Conservation (phyloP, 352 stramenopile genomes). For the Pythium pyrilobum region DNA sequence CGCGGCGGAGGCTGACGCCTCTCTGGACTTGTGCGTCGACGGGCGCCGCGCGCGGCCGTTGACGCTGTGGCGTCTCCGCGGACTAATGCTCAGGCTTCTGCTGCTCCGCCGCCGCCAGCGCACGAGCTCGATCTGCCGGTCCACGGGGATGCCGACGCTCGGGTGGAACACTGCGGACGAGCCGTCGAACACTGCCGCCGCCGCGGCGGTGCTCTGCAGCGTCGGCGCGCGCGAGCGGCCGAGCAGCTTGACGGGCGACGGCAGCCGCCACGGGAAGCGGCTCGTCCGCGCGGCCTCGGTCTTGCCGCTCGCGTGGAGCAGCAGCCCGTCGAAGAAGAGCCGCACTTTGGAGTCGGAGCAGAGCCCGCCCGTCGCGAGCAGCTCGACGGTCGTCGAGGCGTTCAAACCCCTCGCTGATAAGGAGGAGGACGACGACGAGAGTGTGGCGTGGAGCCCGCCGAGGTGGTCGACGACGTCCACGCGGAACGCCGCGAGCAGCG, state of each 20-base stretch:
- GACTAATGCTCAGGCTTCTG: neutral
- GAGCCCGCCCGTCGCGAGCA: neutral
- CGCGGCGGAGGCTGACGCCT: too few relatives aligned
- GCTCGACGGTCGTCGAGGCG: neutral
- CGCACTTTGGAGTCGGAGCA: constrained; percentile 5
- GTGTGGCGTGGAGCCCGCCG: neutral
- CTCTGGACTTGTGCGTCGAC: neutral
- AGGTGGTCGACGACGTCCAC: constrained; percentile 1
- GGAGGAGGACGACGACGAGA: neutral
- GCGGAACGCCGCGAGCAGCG: constrained; percentile 1
- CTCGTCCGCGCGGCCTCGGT: neutral
- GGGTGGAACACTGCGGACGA: neutral
- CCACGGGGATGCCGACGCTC: neutral
- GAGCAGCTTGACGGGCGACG: neutral
- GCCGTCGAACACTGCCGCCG: too few relatives aligned
- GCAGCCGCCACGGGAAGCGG: neutral
- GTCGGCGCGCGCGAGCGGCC: neutral
- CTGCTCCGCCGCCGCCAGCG: neutral
- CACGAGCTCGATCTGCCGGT: constrained; percentile 13
- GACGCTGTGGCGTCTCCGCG: neutral
- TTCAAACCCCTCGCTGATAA: neutral
- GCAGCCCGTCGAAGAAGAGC: constrained; percentile 12
- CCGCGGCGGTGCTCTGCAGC: neutral
- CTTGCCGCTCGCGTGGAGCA: neutral
- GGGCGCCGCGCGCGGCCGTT: neutral